phyloP scores from a whole-genome alignment of 1,284 basidiomycete genomes.

The Meripilus lineatus region DNA sequence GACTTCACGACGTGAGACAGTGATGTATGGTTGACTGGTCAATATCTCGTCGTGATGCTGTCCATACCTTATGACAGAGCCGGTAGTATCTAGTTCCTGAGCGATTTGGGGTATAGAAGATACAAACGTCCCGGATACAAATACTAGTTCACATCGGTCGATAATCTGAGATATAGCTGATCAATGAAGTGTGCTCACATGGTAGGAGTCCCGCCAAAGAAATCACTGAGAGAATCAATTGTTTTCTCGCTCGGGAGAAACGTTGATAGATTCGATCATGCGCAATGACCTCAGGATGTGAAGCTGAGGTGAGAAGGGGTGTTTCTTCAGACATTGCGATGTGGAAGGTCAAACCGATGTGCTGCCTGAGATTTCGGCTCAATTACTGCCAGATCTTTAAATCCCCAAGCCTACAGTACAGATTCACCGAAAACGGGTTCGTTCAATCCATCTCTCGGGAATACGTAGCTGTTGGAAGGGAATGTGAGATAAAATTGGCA shows the following conservation, averaged over 20 bases:
- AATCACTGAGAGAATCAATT: conserved; percentile 43
- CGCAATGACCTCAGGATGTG: neutral
- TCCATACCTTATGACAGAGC: conserved; percentile 47
- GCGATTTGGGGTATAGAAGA: conserved; percentile 65
- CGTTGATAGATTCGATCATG: conserved; percentile 43
- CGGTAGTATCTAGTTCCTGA: conserved; percentile 49
- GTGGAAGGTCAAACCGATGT: too few species aligned
- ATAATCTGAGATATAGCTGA: conserved; percentile 1
- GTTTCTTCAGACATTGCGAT: conserved; percentile 9
- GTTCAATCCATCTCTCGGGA: too few species aligned
- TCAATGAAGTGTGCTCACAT: conserved; percentile 29
- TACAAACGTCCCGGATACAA: conserved; percentile 61
- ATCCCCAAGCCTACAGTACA: too few species aligned
- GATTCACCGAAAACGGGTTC: too few species aligned
- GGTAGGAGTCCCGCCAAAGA: conserved; percentile 46
- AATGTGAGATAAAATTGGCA: too few species aligned
- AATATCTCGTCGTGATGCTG: neutral
- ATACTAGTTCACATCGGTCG: conserved; percentile 36
- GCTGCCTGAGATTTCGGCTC: too few species aligned
- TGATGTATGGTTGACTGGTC: neutral
- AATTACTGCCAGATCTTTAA: too few species aligned
- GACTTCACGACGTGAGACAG: conserved; percentile 26
- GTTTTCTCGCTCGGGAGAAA: conserved; percentile 42
- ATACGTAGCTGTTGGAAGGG: too few species aligned
- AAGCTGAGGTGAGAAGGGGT: conserved; percentile 2